phyloP scores from a whole-genome alignment of 352 stramenopile species.

The Albugo candida region DNA sequence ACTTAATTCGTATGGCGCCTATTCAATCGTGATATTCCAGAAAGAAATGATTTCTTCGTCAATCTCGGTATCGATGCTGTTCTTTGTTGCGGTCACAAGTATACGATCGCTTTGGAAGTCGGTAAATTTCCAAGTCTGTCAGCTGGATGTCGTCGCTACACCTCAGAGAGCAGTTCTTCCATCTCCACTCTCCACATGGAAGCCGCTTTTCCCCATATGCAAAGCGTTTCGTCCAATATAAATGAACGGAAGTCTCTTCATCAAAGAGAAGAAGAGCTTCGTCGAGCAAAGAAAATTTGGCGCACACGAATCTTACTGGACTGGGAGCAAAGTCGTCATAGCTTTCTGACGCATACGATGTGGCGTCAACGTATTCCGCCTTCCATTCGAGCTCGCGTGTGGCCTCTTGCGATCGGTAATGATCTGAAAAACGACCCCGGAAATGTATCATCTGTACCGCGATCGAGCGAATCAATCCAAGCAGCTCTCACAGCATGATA shows the following conservation, averaged over 20 bases:
- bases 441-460: constrained; percentile 76
- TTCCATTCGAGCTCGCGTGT: constrained; percentile 61
- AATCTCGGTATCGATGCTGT: constrained; percentile 12
- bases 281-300: constrained; percentile 69
- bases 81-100: neutral
- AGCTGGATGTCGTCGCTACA: neutral
- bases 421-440: constrained; percentile 66
- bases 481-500: constrained; percentile 13
- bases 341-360: constrained; percentile 44
- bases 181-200: too few species aligned
- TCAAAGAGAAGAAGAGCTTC: constrained; percentile 60
- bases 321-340: constrained; percentile 61
- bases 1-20: constrained; percentile 62
- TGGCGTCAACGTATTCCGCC: constrained; percentile 69
- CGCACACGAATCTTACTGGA: constrained; percentile 50
- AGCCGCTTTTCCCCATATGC: neutral
- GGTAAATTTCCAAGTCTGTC: neutral
- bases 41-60: constrained; percentile 56
- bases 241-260: constrained; percentile 16
- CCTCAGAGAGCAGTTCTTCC: too few species aligned
- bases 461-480: constrained; percentile 38
- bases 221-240: constrained; percentile 27
- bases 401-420: constrained; percentile 73
- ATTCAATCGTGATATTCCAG: constrained; percentile 54
- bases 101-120: neutral